Base-by-base conservation (phyloP, 768 basidiomycete species). In the Fomitopsis pulvina region DNA sequence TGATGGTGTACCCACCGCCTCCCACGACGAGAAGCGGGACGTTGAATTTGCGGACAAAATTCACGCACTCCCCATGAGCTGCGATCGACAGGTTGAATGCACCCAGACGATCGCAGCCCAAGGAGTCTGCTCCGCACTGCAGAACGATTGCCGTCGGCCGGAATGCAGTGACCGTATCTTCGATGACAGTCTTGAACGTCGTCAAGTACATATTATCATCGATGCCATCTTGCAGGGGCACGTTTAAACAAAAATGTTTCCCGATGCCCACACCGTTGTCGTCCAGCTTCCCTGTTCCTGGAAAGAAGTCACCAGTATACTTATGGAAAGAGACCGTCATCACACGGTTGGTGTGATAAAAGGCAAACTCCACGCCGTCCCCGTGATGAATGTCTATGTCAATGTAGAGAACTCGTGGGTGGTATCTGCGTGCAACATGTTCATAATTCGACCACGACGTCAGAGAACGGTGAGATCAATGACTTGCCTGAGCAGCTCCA, bases 371-470 rank as follows among this genome's bases (percentile, higher is more conserved):
- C 2, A 99, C 96, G 21, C 95, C 95, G 60, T 99, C 95, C 7
- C 95, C 95, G 58, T 99, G 95, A 66, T 99, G 95, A 49, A 98
- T 97, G 63, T 99, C 95, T 56, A 99, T 99, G 70, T 99, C 95
- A 58, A 99, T 92, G 65, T 99, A 99, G 7, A 99, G 74, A 3
- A 99, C 95, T 16, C 95, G 83, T 6, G 95, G 87, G 57, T 93
- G 89, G 61, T 88, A 85, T 63, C 95, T 97, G 53, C 9, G 14
- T 41, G 14, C 43, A 38, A 26, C 10, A 47, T n/a, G 11, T 38
- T 1, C 6, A 2, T 12, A 8, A 41, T 41, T 39, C 34, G 34
- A 18, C 34, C 34, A 12, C 24, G 7, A 7, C 25, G 18, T 29
- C 4, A 8, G 9, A 10, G n/a, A n/a, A n/a, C n/a, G n/a, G n/a